Percentiles rank a stretch among this genome's conserved stretches.
Evolutionary conservation across 768 basidiomycete species (phyloP).

Genomic region (Mycena rosella): DNA sequence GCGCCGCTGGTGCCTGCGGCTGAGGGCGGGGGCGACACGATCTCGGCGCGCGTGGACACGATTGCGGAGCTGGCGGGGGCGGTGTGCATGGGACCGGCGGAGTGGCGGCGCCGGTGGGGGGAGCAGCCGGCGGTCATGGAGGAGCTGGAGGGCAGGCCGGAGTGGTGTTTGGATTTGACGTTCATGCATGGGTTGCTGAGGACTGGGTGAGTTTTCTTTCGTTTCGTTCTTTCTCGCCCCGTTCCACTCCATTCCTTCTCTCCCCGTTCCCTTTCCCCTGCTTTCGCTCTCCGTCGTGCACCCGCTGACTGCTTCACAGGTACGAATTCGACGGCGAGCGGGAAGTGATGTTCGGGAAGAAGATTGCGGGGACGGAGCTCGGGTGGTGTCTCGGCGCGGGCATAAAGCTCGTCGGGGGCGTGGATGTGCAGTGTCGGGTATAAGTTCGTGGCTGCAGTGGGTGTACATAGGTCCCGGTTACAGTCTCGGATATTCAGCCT

Average conservation of each 20-base stretch:
- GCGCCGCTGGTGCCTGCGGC: constrained; percentile 71
- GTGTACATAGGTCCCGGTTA: too few species aligned
- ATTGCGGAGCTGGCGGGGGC: constrained; percentile 73
- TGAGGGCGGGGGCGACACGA: background rate
- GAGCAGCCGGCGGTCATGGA: constrained; percentile 50
- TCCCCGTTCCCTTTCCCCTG: too few species aligned
- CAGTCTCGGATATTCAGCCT: too few species aligned
- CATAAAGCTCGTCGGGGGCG: constrained; percentile 76
- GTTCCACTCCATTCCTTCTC: too few species aligned
- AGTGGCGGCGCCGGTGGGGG: constrained; percentile 70
- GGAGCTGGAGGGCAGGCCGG: constrained; percentile 87
- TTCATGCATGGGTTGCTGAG: constrained; percentile 93
- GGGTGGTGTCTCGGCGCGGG: constrained; percentile 95
- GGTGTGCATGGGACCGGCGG: constrained; percentile 77
- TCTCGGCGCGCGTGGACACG: constrained; percentile 41
- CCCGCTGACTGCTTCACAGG: background rate
- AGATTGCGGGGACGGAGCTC: constrained; percentile 89
- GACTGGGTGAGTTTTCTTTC: constrained; percentile 63
- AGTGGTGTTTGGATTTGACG: constrained; percentile 96
- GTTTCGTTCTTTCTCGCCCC: too few species aligned
- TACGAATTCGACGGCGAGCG: constrained; percentile 87
- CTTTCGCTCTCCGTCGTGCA: too few species aligned
- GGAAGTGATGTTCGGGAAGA: constrained; percentile 85
- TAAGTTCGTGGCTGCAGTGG: constrained; percentile 37
- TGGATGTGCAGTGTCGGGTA: constrained; percentile 67